A percentile compares a stretch with the other conserved stretches of the same genome.
Evolutionary conservation across 768 basidiomycete genomes (phyloP).

Genomic region (Serendipita sp.): DNA sequence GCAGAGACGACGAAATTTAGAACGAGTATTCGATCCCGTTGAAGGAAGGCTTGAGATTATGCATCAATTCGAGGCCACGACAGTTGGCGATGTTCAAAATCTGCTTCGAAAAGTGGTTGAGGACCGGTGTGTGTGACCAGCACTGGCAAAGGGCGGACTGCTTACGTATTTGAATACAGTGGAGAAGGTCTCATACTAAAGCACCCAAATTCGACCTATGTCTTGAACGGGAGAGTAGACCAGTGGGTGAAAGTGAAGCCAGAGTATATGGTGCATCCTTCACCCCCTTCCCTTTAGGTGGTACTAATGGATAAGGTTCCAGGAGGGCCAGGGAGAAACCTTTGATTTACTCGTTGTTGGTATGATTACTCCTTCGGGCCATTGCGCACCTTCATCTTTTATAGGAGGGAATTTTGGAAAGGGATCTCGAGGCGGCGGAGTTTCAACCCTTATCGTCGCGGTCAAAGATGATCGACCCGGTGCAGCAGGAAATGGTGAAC

Average conservation of each 20-base stretch:
- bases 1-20: constrained; percentile 66
- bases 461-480: constrained; percentile 57
- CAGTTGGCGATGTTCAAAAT: constrained; percentile 61
- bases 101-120: constrained; percentile 75
- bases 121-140: constrained; percentile 20
- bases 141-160: neutral
- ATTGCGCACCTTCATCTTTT: neutral
- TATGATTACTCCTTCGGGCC: constrained; percentile 21
- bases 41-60: constrained; percentile 71
- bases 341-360: constrained; percentile 85
- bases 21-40: constrained; percentile 46
- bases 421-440: constrained; percentile 71
- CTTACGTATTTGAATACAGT: constrained; percentile 20
- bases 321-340: constrained; percentile 88
- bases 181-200: constrained; percentile 94
- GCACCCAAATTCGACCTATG: constrained; percentile 62
- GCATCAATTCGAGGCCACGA: constrained; percentile 52
- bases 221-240: constrained; percentile 70
- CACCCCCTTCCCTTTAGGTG: neutral
- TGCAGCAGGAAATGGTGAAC: constrained; percentile 40
- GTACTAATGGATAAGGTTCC: neutral
- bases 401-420: constrained; percentile 77
- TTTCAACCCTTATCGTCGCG: constrained; percentile 80
- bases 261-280: constrained; percentile 55
- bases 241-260: constrained; percentile 93